These are phyloP conservation scores for Coniella vitis DNA, from an alignment of 2,329 filamentous ascomycete species.

Conservation along the genomic window DNA sequence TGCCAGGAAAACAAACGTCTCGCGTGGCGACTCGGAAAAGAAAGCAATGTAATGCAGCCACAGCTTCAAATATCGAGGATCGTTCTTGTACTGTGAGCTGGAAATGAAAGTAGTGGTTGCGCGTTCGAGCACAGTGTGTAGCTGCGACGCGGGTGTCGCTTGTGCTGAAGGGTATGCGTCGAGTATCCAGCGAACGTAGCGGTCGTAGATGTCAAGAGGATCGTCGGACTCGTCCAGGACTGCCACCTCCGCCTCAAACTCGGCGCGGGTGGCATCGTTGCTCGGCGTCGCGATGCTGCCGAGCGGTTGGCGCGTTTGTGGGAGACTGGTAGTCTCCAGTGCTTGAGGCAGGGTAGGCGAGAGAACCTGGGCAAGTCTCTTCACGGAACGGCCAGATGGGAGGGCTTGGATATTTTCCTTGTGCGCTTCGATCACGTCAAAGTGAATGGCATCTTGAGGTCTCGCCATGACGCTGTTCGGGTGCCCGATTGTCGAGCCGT, in stretches of 20 bases:
- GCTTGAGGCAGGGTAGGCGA: slow-evolving; percentile 43
- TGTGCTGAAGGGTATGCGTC: slow-evolving; percentile 93
- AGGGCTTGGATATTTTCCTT: slow-evolving; percentile 98
- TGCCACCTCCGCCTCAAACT: slow-evolving; percentile 79
- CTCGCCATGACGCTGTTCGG: slow-evolving; percentile 36
- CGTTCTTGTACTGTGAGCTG: slow-evolving; percentile 87
- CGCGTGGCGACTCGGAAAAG: slow-evolving; percentile 87
- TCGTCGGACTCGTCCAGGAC: slow-evolving; percentile 83
- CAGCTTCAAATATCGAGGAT: slow-evolving; percentile 84
- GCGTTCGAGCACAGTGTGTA: slow-evolving; percentile 82
- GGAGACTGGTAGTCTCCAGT: slow-evolving; percentile 24
- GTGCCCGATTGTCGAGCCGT: slow-evolving; percentile 12
- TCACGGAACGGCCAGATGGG: slow-evolving; percentile 79
- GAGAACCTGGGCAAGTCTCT: slow-evolving; percentile 78
- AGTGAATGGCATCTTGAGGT: slow-evolving; percentile 56
- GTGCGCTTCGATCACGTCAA: slow-evolving; percentile 90
- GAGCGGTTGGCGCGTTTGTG: slow-evolving; percentile 31
- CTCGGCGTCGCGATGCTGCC: slow-evolving; percentile 56
- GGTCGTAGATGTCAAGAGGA: slow-evolving; percentile 89
- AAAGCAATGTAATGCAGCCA: slow-evolving; percentile 93
- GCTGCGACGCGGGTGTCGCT: slow-evolving; percentile 83
- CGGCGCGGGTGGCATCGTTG: slow-evolving; percentile 71
- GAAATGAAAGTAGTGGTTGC: slow-evolving; percentile 85
- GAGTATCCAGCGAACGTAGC: slow-evolving; percentile 94
- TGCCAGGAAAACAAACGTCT: slow-evolving; percentile 86